phyloP scores from a whole-genome alignment of 73 alveolate genomes.

The Paramecium tetraurelia region DNA sequence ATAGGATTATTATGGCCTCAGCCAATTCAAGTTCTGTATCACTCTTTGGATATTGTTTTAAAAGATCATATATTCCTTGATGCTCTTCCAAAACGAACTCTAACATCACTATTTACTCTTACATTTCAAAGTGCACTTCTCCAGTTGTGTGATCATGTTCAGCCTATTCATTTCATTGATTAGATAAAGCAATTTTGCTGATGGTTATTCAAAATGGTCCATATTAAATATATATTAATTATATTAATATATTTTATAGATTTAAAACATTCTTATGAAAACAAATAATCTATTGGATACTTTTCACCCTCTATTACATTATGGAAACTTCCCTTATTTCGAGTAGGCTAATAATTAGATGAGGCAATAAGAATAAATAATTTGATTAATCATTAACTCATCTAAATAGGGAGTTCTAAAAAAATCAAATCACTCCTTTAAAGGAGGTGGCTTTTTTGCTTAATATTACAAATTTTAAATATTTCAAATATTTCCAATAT shows the following conservation, averaged over 20 bases:
- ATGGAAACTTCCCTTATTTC: too few species aligned
- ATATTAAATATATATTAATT: neutral
- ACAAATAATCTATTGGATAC: too few species aligned
- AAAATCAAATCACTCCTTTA: too few species aligned
- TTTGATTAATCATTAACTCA: too few species aligned
- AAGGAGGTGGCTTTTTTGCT: too few species aligned
- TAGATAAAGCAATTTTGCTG: neutral
- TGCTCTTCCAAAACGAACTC: neutral
- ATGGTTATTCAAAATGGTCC: conserved; percentile 22
- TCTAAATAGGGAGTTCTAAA: too few species aligned
- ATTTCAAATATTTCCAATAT: too few species aligned
- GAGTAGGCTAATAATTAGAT: too few species aligned
- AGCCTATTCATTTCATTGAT: neutral
- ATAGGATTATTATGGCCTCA: neutral
- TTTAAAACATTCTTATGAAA: neutral
- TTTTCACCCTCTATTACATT: too few species aligned
- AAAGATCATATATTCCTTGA: neutral
- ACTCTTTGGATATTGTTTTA: neutral
- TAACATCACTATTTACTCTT: neutral
- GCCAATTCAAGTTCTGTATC: conserved; percentile 11
- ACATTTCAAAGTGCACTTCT: neutral
- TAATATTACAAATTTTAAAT: too few species aligned
- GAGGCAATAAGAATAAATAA: too few species aligned
- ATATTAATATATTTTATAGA: too few species aligned
- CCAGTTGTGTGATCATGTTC: neutral